These are phyloP conservation scores for Hymenoscyphus albidus DNA, from an alignment of 2,329 filamentous ascomycete species.

Conservation along the genomic window DNA sequence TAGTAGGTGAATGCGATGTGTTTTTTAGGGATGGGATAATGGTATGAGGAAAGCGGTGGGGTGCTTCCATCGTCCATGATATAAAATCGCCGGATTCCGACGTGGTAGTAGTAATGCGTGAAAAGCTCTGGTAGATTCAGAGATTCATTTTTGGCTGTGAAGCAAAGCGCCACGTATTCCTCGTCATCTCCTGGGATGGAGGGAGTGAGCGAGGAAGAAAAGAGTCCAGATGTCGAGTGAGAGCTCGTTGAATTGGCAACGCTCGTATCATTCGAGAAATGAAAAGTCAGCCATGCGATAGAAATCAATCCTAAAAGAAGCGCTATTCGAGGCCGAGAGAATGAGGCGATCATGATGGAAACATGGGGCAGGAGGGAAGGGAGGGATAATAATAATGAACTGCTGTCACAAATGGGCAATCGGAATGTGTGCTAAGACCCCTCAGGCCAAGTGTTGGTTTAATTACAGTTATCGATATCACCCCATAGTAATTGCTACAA, in stretches of 20 bases:
- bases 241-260: neutral
- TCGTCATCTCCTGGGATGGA: slow-evolving; percentile 6
- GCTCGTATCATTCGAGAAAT: neutral
- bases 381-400: neutral
- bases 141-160: slow-evolving; percentile 7
- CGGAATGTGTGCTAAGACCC: no score
- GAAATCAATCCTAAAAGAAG: neutral
- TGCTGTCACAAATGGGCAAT: no score
- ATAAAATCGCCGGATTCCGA: slow-evolving; percentile 7
- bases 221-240: neutral
- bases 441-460: no score
- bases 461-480: no score
- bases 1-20: slow-evolving; percentile 7
- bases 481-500: no score
- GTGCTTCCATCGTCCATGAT: slow-evolving; percentile 8
- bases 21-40: slow-evolving; percentile 3
- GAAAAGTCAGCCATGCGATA: neutral
- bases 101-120: slow-evolving; percentile 8
- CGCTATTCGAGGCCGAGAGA: neutral
- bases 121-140: slow-evolving; percentile 7
- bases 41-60: slow-evolving; percentile 5
- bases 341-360: neutral
- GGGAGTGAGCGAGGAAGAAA: neutral
- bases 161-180: slow-evolving; percentile 8
- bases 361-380: no score